A percentile compares a stretch with the other conserved stretches of the same genome.
These are phyloP conservation scores for Salicornia ramosissima DNA, from an alignment of 148 eudicot genomes.

Conservation along the genomic window DNA sequence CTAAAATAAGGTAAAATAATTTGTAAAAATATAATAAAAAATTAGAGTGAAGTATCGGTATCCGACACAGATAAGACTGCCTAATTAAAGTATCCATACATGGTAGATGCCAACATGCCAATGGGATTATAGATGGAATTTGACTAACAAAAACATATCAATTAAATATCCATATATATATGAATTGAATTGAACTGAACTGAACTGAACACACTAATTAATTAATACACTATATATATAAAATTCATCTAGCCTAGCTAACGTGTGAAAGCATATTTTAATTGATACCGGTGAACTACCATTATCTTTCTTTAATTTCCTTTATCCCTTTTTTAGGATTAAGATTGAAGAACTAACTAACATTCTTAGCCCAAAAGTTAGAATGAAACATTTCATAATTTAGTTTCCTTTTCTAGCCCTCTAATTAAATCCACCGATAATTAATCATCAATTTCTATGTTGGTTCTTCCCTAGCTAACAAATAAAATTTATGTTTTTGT, in stretches of 20 bases:
- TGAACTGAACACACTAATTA: no score
- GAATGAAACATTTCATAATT: background rate
- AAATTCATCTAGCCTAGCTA: background rate
- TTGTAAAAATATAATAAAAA: no score
- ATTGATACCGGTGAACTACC: background rate
- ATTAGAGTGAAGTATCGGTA: no score
- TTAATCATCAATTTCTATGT: background rate
- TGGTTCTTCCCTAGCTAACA: background rate
- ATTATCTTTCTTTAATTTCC: background rate
- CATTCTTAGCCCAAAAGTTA: background rate
- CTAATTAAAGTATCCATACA: no score
- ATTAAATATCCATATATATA: no score
- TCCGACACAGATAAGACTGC: no score
- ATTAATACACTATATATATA: no score
- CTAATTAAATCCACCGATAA: background rate
- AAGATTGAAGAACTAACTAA: conserved; percentile 1
- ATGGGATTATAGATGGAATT: no score
- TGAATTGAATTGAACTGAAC: no score
- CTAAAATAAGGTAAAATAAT: no score
- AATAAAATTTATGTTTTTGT: background rate
- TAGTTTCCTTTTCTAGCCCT: background rate
- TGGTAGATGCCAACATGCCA: no score
- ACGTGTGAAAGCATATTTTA: background rate
- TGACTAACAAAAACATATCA: no score
- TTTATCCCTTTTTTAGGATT: background rate